Evolutionary conservation across 2,329 filamentous ascomycete genomes (phyloP), one percentile per base, ranked within the genome.

Genomic region (Diaporthe citriasiana): DNA sequence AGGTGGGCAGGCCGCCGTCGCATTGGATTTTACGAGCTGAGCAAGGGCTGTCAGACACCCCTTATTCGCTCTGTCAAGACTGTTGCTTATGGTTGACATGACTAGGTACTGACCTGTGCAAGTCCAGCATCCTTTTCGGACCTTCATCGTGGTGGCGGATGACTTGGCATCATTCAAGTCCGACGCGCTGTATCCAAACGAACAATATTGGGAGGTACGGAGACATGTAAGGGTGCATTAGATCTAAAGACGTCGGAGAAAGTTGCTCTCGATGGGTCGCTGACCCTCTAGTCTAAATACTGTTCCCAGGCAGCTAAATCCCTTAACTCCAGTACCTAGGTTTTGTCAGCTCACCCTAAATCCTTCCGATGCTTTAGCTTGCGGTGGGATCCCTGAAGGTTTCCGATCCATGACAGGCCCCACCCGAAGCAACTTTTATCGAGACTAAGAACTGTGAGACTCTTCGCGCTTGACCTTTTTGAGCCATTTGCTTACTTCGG

Each of bases 391-490:
- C 40, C 60, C 60, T 66, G 40, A 10, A 47, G 13, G 40, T 30
- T 17, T 27, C 60, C 45, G 17, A 35, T 50, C 60, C 51, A 25
- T 35, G 12, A 4, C 22, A 9, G 12, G 22, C 60, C 60, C 60
- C 60, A 66, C 60, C 2, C 30, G 30, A 51, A 66, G 60, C 60
- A 66, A 66, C 60, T 66, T 66, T 66, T 66, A 66, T 66, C 60
- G 60, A 66, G 45, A 0, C 60, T 51, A 66, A 66, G 42, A 38
- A 22, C 19, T n/a, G 22, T 33, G 3, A 25, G 30, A n/a, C 12
- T 33, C 22, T 25, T 22, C 6, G 30, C 27, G 60, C 42, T 66
- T 66, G 42, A 15, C 60, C 45, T 0, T 66, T 66, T 66, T 51
- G 19, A 38, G 60, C 12, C 19, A 13, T 12, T 5, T 38, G 60